Evolutionary conservation across 1,284 basidiomycete genomes (phyloP).

Genomic region (Melampsora larici-populina): DNA sequence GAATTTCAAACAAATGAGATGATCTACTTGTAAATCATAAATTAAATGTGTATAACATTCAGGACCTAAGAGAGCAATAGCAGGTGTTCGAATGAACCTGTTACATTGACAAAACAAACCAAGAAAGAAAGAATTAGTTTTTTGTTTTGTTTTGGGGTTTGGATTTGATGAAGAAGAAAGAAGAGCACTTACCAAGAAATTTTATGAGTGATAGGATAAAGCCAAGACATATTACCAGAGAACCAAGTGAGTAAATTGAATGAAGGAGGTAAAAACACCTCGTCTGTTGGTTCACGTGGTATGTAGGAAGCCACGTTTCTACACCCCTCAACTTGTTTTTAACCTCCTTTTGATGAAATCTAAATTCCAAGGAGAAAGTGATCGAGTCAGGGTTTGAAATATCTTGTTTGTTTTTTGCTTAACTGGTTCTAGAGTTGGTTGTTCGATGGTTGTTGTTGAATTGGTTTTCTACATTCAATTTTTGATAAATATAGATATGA

Average conservation of each 20-base stretch:
- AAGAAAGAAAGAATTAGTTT: background rate
- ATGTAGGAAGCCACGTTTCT: constrained; percentile 41
- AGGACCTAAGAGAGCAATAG: constrained; percentile 23
- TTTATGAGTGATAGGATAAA: constrained; percentile 39
- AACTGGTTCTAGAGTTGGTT: too few relatives aligned
- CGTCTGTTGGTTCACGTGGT: constrained; percentile 29
- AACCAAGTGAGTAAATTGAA: constrained; percentile 34
- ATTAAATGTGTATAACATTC: constrained; percentile 86
- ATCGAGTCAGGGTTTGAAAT: too few relatives aligned
- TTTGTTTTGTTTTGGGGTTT: background rate
- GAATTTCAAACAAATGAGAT: constrained; percentile 81
- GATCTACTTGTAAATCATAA: constrained; percentile 76
- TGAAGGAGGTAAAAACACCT: constrained; percentile 35
- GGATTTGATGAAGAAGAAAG: background rate
- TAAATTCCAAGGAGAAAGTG: too few relatives aligned
- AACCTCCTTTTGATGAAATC: too few relatives aligned
- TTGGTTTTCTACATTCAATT: too few relatives aligned
- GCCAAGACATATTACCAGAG: constrained; percentile 39
- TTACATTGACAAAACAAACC: background rate
- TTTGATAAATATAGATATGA: constrained; percentile 55
- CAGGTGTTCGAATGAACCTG: constrained; percentile 32
- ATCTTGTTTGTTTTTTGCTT: too few relatives aligned
- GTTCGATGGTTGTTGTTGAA: too few relatives aligned
- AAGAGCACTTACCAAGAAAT: constrained; percentile 19
- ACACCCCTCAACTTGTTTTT: background rate